Base-by-base conservation (phyloP, 1,284 basidiomycete species). In the Mycosarcoma mackinlayi region DNA sequence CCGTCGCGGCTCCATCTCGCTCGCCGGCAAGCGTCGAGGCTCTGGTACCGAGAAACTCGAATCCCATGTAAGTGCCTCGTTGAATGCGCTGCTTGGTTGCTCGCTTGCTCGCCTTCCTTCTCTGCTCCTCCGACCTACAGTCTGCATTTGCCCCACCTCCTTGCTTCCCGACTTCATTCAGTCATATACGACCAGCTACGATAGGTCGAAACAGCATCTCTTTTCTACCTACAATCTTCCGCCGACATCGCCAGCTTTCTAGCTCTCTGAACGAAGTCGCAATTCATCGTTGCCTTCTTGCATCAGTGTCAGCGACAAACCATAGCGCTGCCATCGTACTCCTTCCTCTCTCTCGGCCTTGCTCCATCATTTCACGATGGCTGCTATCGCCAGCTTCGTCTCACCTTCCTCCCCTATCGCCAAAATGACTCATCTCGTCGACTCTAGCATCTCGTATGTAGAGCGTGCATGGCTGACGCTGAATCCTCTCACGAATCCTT, bases 21-120 rank as follows among this genome's bases (percentile, higher is more conserved):
- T 72, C 48, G 50, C 55, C 16, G 35, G 69, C 18, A 72, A 63
- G 23, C 52, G 77, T 49, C 65, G 77, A 19, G 77, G 77, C 35
- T 75, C 71, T 21, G 77, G 76, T 28, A 68, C 73, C 23, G 77
- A 79, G 42, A 77, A 75, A 60, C 58, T 68, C 47, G 76, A 77
- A 25, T 44, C 47, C 4, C 76, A 76, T 50, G 77, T 79, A 53
- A 74, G 77, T 74, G 2, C n/a, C n/a, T n/a, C n/a, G n/a, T n/a
- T n/a, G n/a, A n/a, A n/a, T n/a, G n/a, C n/a, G n/a, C n/a, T n/a
- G n/a, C n/a, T n/a, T n/a, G n/a, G n/a, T n/a, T n/a, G n/a, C n/a
- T 13, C 40, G 25, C 38, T 25, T 10, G 6, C 23, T 19, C 35
- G 3, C 14, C 11, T 6, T 34, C 31, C 35, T n/a, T 10, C 24